These are phyloP conservation scores for Tillandsia fasciculata DNA, from an alignment of 176 grass and related monocot genomes.

Conservation along the genomic window DNA sequence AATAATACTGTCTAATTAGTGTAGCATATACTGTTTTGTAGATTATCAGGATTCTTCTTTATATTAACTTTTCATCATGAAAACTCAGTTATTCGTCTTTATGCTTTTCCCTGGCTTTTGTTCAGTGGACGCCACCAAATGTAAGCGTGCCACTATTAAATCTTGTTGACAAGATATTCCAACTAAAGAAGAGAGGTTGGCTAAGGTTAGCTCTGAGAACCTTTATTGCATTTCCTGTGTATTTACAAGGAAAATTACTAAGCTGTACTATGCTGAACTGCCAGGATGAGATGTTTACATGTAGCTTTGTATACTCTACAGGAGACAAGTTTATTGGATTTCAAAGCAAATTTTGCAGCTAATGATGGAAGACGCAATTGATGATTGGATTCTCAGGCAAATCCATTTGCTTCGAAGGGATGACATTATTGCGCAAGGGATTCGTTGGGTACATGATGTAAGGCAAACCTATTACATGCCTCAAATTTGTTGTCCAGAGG, in stretches of 20 bases:
- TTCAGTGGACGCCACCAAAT: slow-evolving; percentile 95
- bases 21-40: background rate
- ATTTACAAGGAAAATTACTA: background rate
- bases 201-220: slow-evolving; percentile 41
- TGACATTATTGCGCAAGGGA: slow-evolving; percentile 59
- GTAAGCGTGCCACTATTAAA: slow-evolving; percentile 79
- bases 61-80: background rate
- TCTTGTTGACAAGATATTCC: slow-evolving; percentile 95
- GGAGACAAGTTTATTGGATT: slow-evolving; percentile 91
- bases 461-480: slow-evolving; percentile 15
- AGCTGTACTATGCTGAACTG: background rate
- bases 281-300: background rate
- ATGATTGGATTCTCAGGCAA: slow-evolving; percentile 97
- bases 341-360: slow-evolving; percentile 97
- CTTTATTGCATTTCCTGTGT: background rate
- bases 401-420: slow-evolving; percentile 82
- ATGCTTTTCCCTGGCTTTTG: slow-evolving; percentile 10
- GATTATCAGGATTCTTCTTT: background rate
- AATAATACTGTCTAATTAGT: background rate
- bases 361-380: slow-evolving; percentile 98
- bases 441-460: slow-evolving; percentile 95
- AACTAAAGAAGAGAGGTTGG: slow-evolving; percentile 85
- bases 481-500: slow-evolving; percentile 3
- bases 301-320: slow-evolving; percentile 22
- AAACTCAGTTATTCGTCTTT: slow-evolving; percentile 15